phyloP scores from a whole-genome alignment of 2,329 filamentous ascomycete species.

The Aspergillus sp. region DNA sequence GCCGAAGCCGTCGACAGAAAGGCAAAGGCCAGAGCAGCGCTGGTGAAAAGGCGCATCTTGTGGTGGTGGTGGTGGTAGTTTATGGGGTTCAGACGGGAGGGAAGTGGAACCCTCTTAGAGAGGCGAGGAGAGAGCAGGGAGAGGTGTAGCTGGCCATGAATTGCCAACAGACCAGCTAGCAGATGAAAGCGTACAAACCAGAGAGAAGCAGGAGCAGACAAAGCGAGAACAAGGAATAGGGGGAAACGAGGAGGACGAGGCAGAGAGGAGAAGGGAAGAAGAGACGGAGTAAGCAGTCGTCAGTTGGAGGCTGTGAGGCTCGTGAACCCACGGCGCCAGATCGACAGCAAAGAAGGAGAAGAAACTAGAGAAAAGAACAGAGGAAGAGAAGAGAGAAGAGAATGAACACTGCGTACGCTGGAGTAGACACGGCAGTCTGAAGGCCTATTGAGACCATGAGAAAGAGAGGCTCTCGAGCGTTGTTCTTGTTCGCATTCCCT shows the following conservation, averaged over 20 bases:
- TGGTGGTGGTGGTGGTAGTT: background rate
- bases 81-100: background rate
- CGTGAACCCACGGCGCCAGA: too few relatives aligned
- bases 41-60: conserved; percentile 16
- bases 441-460: too few relatives aligned
- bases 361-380: too few relatives aligned
- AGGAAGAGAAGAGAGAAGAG: too few relatives aligned
- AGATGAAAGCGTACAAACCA: background rate
- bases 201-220: background rate
- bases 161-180: background rate
- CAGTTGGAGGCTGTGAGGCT: too few relatives aligned
- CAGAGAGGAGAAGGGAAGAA: background rate
- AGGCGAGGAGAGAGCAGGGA: conserved; percentile 11
- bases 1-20: conserved; percentile 40
- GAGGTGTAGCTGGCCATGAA: conserved; percentile 11
- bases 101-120: conserved; percentile 4
- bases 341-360: too few relatives aligned
- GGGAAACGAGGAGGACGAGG: background rate
- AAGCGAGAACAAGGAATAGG: background rate
- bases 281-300: background rate
- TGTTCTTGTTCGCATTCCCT: too few relatives aligned
- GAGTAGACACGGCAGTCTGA: too few relatives aligned
- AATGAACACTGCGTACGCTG: too few relatives aligned
- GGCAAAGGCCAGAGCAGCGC: conserved; percentile 18
- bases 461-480: too few relatives aligned